Conservation (phyloP, 768 basidiomycete genomes). For the Collybia sp. region DNA sequence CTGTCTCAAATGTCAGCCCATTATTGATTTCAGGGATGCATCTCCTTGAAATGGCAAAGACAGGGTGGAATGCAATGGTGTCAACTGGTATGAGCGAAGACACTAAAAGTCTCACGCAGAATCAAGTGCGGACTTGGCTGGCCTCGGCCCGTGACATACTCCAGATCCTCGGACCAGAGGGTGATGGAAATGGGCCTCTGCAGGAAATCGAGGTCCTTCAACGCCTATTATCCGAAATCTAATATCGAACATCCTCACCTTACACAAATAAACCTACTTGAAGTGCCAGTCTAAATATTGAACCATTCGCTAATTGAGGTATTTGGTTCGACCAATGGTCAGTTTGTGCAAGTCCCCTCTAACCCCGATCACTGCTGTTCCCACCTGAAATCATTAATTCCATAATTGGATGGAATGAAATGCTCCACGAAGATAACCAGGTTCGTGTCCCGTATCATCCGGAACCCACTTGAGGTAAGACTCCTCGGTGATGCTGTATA, state of each 20-base stretch:
- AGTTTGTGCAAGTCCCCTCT: no score
- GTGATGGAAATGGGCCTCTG: constrained; percentile 57
- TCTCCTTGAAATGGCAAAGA: constrained; percentile 70
- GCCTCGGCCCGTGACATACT: constrained; percentile 35
- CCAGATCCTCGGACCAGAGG: constrained; percentile 51
- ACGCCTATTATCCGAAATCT: constrained; percentile 22
- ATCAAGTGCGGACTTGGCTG: constrained; percentile 31
- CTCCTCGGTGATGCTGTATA: no score
- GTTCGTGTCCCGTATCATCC: no score
- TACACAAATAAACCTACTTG: no score
- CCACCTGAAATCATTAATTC: no score
- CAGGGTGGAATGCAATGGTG: constrained; percentile 64
- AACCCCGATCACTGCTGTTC: no score
- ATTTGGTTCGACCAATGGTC: neutral
- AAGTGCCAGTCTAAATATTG: no score
- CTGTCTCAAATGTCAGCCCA: neutral
- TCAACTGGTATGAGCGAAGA: constrained; percentile 16
- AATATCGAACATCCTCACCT: no score
- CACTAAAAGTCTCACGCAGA: constrained; percentile 16
- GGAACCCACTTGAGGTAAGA: no score
- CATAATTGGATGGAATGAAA: no score
- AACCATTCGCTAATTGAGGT: no score
- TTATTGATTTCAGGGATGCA: constrained; percentile 56
- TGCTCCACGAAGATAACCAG: no score
- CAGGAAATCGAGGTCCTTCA: constrained; percentile 46